A percentile compares a stretch with the other conserved stretches of the same genome.
Conservation (phyloP, 2,329 filamentous ascomycete species). For the Diaporthe amygdali region DNA sequence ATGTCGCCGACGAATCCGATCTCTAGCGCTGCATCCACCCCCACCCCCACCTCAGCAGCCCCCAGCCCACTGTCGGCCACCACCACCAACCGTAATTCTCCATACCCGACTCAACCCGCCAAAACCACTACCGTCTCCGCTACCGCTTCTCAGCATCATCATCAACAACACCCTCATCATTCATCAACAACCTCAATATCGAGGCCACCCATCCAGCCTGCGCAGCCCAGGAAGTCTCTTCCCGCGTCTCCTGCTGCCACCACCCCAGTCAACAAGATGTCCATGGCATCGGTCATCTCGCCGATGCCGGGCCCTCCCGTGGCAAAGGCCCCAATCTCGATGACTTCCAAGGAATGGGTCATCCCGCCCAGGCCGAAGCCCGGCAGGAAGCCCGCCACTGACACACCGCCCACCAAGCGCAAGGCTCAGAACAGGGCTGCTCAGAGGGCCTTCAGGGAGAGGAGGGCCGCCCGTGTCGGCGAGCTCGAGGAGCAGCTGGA, state of each 20-base stretch:
- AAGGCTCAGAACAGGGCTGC: slow-evolving; percentile 94
- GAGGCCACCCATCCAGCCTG: slow-evolving; percentile 22
- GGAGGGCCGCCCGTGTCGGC: slow-evolving; percentile 82
- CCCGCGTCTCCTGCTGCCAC: slow-evolving; percentile 18
- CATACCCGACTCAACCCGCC: slow-evolving; percentile 9
- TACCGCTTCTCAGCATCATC: slow-evolving; percentile 4
- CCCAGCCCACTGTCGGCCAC: slow-evolving; percentile 11
- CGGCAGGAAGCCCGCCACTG: slow-evolving; percentile 90
- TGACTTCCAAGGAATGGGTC: slow-evolving; percentile 86
- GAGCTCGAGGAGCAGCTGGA: slow-evolving; percentile 74
- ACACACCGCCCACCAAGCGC: slow-evolving; percentile 90
- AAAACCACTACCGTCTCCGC: slow-evolving; percentile 11
- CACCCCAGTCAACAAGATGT: slow-evolving; percentile 45
- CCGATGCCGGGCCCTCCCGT: slow-evolving; percentile 45
- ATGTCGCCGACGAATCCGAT: slow-evolving; percentile 23
- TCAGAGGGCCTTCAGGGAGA: slow-evolving; percentile 87
- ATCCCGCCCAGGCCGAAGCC: slow-evolving; percentile 86
- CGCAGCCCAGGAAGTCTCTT: slow-evolving; percentile 22
- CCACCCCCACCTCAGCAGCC: slow-evolving; percentile 21
- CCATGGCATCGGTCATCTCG: slow-evolving; percentile 54
- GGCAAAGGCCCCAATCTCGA: slow-evolving; percentile 53
- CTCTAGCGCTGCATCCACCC: slow-evolving; percentile 22
- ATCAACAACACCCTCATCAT: neutral
- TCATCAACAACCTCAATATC: neutral
- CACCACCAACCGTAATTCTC: neutral